Evolutionary conservation across 176 grass and related monocot species (phyloP).

Genomic region (Oryza australiensis): DNA sequence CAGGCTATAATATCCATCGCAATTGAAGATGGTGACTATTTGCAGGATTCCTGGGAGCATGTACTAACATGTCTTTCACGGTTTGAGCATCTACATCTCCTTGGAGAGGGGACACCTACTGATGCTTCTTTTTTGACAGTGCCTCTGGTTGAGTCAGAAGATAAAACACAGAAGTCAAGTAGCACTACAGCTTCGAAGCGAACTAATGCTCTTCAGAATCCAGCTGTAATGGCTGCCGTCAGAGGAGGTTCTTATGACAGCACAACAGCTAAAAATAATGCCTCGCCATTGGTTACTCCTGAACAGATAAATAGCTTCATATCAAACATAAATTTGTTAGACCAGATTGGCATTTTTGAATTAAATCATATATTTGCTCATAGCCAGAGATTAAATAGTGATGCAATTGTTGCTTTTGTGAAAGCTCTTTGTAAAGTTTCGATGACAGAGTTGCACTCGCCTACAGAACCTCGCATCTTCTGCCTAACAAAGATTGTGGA

Average conservation of each 20-base stretch:
- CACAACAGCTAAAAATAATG: conserved; percentile 60
- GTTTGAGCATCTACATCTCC: conserved; percentile 93
- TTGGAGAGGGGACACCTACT: conserved; percentile 89
- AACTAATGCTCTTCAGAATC: conserved; percentile 87
- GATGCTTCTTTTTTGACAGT: conserved; percentile 96
- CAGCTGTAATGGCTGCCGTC: conserved; percentile 86
- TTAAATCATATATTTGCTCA: conserved; percentile 99
- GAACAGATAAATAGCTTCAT: conserved; percentile 96
- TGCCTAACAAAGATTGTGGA: conserved; percentile 98
- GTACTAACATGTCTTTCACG: conserved; percentile 96
- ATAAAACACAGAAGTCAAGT: conserved; percentile 49
- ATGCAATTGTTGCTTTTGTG: conserved; percentile 99
- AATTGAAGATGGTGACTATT: conserved; percentile 95
- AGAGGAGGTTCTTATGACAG: conserved; percentile 99
- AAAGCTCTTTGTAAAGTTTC: conserved; percentile 98
- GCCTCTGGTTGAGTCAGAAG: conserved; percentile 57
- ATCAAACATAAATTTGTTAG: conserved; percentile 93
- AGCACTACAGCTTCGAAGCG: conserved; percentile 52
- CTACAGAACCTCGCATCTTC: conserved; percentile 95
- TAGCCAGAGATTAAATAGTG: conserved; percentile 95
- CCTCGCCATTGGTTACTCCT: conserved; percentile 64
- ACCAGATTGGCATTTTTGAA: conserved; percentile 97
- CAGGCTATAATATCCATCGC: conserved; percentile 98
- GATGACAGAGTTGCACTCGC: conserved; percentile 86
- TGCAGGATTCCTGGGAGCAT: conserved; percentile 98